These are phyloP conservation scores for Apiotrichum porosum DNA, from an alignment of 1,284 basidiomycete species.

Conservation along the genomic window DNA sequence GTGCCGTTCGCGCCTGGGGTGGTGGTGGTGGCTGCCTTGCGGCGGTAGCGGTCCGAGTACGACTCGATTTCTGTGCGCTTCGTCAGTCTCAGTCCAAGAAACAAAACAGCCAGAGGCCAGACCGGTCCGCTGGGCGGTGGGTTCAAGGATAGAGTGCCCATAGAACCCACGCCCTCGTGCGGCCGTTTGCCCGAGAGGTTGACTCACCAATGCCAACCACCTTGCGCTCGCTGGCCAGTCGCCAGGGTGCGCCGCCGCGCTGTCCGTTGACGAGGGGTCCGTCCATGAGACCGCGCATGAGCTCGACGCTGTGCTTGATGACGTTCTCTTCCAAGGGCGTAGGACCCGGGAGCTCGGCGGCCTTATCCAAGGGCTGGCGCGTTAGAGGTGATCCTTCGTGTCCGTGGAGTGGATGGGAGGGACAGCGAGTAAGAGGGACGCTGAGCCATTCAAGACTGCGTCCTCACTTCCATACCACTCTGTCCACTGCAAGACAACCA, in stretches of 20 bases:
- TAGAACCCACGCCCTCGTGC: no score
- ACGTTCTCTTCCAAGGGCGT: constrained; percentile 22
- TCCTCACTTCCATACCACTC: background rate
- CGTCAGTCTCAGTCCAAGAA: background rate
- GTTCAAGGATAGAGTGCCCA: no score
- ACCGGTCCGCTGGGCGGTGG: no score
- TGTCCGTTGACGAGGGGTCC: constrained; percentile 9
- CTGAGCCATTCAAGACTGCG: background rate
- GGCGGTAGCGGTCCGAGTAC: constrained; percentile 40
- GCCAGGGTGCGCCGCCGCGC: constrained; percentile 30
- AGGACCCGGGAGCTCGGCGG: constrained; percentile 25
- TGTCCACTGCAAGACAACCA: background rate
- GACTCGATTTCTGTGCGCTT: constrained; percentile 44
- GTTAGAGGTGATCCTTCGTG: no score
- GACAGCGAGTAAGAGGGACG: no score
- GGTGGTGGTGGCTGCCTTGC: constrained; percentile 2
- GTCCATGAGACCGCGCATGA: constrained; percentile 20
- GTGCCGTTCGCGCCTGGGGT: background rate
- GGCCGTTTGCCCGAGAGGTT: no score
- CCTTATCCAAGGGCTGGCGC: constrained; percentile 29
- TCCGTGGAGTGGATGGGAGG: no score
- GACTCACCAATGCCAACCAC: constrained; percentile 41
- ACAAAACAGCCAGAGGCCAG: no score
- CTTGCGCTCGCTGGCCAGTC: constrained; percentile 36
- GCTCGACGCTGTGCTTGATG: constrained; percentile 19